phyloP scores from a whole-genome alignment of 495 filamentous ascomycete species.

The Trichoderma orchidacearum region DNA sequence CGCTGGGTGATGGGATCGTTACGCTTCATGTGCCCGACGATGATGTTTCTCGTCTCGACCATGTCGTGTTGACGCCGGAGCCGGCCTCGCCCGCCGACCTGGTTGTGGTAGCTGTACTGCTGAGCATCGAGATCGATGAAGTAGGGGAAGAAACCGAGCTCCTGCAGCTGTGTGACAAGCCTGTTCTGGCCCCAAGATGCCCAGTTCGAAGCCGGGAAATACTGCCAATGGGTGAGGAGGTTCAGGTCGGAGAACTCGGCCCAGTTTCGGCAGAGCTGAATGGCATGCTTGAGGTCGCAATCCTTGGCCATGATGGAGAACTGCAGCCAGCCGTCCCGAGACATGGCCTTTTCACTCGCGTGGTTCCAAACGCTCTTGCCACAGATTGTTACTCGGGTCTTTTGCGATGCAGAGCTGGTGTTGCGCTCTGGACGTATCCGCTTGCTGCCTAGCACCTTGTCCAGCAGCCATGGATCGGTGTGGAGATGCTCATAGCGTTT shows the following conservation, averaged over 20 bases:
- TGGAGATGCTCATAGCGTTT: conserved; percentile 11
- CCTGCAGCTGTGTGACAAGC: conserved; percentile 21
- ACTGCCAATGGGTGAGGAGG: conserved; percentile 31
- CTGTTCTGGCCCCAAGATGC: conserved; percentile 23
- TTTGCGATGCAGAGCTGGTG: conserved; percentile 6
- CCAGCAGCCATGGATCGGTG: conserved; percentile 5
- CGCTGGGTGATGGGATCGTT: conserved; percentile 33
- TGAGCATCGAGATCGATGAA: conserved; percentile 18
- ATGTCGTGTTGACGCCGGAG: conserved; percentile 20
- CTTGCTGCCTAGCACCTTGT: conserved; percentile 2
- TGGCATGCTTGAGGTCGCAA: conserved; percentile 29
- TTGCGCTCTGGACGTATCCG: not conserved
- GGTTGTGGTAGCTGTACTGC: conserved; percentile 14
- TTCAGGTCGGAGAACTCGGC: conserved; percentile 39
- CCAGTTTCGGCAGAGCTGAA: conserved; percentile 39
- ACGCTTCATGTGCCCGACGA: conserved; percentile 37
- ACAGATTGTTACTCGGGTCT: conserved; percentile 34
- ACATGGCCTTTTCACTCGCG: conserved; percentile 36
- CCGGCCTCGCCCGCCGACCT: conserved; percentile 7
- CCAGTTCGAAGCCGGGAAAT: conserved; percentile 36
- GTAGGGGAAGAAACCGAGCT: conserved; percentile 32
- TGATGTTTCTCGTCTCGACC: conserved; percentile 30
- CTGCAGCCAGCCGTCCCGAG: conserved; percentile 38
- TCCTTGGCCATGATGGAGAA: conserved; percentile 40
- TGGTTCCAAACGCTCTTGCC: conserved; percentile 41